A percentile compares a stretch with the other conserved stretches of the same genome.
Evolutionary conservation across 257 asterid genomes (phyloP).

Genomic region (Gentiana straminea): DNA sequence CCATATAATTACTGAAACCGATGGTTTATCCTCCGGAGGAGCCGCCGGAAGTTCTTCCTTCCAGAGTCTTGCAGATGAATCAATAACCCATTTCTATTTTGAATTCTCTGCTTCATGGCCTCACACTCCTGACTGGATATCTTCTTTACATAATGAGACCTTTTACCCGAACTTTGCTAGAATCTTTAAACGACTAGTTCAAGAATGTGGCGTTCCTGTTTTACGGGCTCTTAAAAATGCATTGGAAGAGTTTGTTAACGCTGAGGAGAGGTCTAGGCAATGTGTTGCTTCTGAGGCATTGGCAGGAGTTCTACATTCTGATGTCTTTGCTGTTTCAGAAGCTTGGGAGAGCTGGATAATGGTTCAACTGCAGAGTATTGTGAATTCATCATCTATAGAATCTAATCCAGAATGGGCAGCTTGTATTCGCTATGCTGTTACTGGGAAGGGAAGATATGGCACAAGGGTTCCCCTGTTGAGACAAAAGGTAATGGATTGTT

Average conservation of each 20-base stretch:
- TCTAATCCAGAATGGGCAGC: conserved; percentile 97
- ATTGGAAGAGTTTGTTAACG: conserved; percentile 63
- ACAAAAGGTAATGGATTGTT: conserved; percentile 70
- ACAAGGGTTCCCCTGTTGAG: conserved; percentile 73
- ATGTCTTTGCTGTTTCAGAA: conserved; percentile 73
- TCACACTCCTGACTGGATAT: conserved; percentile 95
- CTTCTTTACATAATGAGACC: conserved; percentile 69
- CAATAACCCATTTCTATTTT: conserved; percentile 85
- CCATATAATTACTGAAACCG: conserved; percentile 72
- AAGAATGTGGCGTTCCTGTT: conserved; percentile 95
- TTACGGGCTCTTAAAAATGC: conserved; percentile 57
- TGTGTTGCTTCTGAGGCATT: conserved; percentile 99
- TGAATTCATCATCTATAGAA: conserved; percentile 79
- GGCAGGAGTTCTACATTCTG: conserved; percentile 95
- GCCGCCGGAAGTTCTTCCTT: conserved; percentile 60
- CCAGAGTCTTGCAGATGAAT: conserved; percentile 88
- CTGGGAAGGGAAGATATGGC: conserved; percentile 93
- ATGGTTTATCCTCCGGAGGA: conserved; percentile 68
- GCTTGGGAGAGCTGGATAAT: conserved; percentile 93
- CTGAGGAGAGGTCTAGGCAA: conserved; percentile 93
- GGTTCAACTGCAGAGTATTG: conserved; percentile 57
- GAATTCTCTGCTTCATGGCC: conserved; percentile 99
- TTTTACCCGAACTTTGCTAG: conserved; percentile 86
- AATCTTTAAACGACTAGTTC: conserved; percentile 80
- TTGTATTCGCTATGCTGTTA: conserved; percentile 87